Percentiles rank a stretch among this genome's conserved stretches.
phyloP scores from a whole-genome alignment of 2,329 filamentous ascomycete genomes.

The Penicillium hordei region DNA sequence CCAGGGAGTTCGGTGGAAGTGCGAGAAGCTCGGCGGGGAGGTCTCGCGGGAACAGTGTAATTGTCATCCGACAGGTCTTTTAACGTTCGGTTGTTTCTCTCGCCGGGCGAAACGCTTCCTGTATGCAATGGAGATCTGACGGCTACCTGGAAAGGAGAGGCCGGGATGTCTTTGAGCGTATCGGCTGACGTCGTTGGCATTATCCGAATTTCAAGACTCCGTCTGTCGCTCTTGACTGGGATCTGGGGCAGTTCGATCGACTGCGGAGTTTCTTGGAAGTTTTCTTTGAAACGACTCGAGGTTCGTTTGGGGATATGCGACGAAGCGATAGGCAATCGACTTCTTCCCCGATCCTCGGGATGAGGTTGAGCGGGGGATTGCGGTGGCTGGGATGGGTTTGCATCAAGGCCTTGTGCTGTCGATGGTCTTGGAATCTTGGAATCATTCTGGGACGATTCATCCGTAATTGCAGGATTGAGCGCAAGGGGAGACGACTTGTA shows the following conservation, averaged over 20 bases:
- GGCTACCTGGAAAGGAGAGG: conserved; percentile 1
- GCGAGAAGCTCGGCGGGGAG: neutral
- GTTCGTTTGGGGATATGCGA: neutral
- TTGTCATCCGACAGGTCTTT: conserved; percentile 2
- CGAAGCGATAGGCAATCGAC: conserved; percentile 1
- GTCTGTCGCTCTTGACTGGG: neutral
- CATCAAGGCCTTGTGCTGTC: neutral
- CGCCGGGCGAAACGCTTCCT: conserved; percentile 5
- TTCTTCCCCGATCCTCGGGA: conserved; percentile 10
- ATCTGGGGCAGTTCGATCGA: neutral
- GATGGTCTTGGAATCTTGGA: neutral
- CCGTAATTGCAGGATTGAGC: conserved; percentile 21
- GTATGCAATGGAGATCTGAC: conserved; percentile 8
- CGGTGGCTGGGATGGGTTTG: conserved; percentile 1
- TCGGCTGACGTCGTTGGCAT: neutral
- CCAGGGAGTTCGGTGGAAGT: neutral
- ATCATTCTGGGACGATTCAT: conserved; percentile 9
- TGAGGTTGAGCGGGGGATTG: conserved; percentile 5
- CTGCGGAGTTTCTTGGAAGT: conserved; percentile 2
- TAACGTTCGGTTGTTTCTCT: neutral
- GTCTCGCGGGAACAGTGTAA: neutral
- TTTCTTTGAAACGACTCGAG: conserved; percentile 1
- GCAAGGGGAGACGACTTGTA: conserved; percentile 38
- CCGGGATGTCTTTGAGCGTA: neutral
- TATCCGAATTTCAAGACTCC: conserved; percentile 8